Percentiles rank a stretch among this genome's conserved stretches.
Evolutionary conservation across 495 filamentous ascomycete species (phyloP).

Genomic region (Penicillium canariense): DNA sequence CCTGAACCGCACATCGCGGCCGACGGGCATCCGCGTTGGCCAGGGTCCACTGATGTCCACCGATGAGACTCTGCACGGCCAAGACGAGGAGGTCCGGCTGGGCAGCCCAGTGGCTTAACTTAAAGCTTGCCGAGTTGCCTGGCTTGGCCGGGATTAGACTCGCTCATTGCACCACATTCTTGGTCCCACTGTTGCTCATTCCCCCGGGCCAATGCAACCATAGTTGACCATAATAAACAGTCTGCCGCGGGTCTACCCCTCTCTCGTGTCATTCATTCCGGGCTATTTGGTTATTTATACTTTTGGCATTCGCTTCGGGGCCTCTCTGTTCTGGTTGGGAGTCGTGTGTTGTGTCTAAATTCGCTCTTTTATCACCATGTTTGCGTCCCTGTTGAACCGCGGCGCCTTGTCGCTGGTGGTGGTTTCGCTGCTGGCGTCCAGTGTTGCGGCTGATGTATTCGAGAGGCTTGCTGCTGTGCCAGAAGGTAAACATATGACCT

Average conservation of each 20-base stretch:
- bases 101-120: not conserved
- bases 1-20: not conserved
- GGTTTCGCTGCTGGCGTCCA: slow-evolving; percentile 39
- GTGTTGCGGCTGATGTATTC: slow-evolving; percentile 35
- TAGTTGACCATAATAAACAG: not conserved
- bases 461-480: slow-evolving; percentile 37
- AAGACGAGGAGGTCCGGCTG: slow-evolving; percentile 7
- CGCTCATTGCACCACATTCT: slow-evolving; percentile 1
- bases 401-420: slow-evolving; percentile 41
- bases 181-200: not conserved
- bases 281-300: slow-evolving; percentile 3
- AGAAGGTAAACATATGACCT: slow-evolving; percentile 24
- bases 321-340: not conserved
- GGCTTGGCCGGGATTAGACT: not conserved
- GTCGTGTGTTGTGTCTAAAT: slow-evolving; percentile 1
- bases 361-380: slow-evolving; percentile 5
- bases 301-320: not conserved
- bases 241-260: not conserved
- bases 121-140: slow-evolving; percentile 1
- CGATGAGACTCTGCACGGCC: slow-evolving; percentile 6
- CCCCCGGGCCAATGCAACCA: slow-evolving; percentile 1
- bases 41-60: not conserved
- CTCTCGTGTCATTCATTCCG: not conserved
- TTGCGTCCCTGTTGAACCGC: slow-evolving; percentile 14
- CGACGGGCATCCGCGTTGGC: slow-evolving; percentile 4